phyloP scores from a whole-genome alignment of 768 basidiomycete genomes.

The Lactarius deliciosus region DNA sequence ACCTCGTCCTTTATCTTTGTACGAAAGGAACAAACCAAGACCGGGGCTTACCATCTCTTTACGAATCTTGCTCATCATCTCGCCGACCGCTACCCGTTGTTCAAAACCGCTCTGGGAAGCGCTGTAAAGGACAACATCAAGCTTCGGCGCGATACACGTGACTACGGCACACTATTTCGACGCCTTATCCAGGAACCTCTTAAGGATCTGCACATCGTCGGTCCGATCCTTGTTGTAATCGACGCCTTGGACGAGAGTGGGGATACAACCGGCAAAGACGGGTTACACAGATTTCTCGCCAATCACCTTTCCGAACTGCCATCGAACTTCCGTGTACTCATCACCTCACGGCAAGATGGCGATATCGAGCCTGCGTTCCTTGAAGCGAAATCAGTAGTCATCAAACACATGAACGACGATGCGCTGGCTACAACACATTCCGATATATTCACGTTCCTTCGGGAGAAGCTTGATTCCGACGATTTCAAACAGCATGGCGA shows the following conservation, averaged over 20 bases:
- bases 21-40: neutral
- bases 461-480: neutral
- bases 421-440: neutral
- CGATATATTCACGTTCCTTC: neutral
- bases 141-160: neutral
- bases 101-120: neutral
- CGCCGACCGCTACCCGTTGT: neutral
- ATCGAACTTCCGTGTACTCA: conserved; percentile 7
- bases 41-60: neutral
- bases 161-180: conserved; percentile 1
- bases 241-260: conserved; percentile 5
- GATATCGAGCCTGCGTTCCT: neutral
- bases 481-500: neutral
- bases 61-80: neutral
- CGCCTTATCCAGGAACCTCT: neutral
- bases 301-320: neutral
- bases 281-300: neutral
- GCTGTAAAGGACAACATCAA: neutral
- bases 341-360: neutral
- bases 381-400: neutral
- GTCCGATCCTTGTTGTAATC: neutral
- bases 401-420: neutral
- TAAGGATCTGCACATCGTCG: neutral
- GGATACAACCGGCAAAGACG: neutral
- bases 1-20: neutral